Conservation (phyloP, 306 rosid species). For the Medicago lupulina region DNA sequence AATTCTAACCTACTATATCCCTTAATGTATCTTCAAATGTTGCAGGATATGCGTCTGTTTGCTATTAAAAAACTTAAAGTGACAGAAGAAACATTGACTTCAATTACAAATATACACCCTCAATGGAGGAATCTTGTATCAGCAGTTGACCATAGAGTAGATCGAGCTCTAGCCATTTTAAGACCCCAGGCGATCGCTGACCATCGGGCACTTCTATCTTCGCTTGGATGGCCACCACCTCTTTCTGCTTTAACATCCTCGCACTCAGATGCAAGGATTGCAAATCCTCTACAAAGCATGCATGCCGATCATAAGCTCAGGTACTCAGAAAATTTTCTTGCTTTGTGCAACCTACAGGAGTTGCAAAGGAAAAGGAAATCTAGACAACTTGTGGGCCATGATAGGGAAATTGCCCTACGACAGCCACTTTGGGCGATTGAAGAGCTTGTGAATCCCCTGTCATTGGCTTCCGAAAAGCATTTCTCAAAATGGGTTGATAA, state of each 20-base stretch:
- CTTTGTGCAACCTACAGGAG: constrained; percentile 84
- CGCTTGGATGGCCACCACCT: constrained; percentile 96
- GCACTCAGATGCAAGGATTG: constrained; percentile 50
- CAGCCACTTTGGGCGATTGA: constrained; percentile 98
- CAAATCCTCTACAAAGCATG: constrained; percentile 78
- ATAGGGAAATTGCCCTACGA: constrained; percentile 58
- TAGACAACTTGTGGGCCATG: constrained; percentile 79
- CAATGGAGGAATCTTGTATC: constrained; percentile 84
- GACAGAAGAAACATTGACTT: constrained; percentile 66
- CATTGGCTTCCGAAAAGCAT: constrained; percentile 83
- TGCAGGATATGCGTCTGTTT: constrained; percentile 68
- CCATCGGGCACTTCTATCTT: constrained; percentile 77
- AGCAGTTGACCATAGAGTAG: constrained; percentile 92
- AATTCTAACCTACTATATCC: constrained; percentile 20
- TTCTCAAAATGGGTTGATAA: constrained; percentile 87
- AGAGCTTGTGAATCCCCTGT: constrained; percentile 92
- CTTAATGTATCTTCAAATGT: constrained; percentile 42
- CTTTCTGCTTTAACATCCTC: constrained; percentile 63
- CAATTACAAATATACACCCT: constrained; percentile 68
- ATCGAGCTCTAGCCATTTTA: constrained; percentile 87
- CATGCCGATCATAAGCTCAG: constrained; percentile 74
- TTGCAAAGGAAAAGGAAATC: constrained; percentile 83
- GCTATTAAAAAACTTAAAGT: constrained; percentile 73
- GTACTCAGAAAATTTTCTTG: constrained; percentile 79
- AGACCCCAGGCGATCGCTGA: constrained; percentile 94